Evolutionary conservation across 176 grass and related monocot genomes (phyloP).

Genomic region (Aegilops bicornis): DNA sequence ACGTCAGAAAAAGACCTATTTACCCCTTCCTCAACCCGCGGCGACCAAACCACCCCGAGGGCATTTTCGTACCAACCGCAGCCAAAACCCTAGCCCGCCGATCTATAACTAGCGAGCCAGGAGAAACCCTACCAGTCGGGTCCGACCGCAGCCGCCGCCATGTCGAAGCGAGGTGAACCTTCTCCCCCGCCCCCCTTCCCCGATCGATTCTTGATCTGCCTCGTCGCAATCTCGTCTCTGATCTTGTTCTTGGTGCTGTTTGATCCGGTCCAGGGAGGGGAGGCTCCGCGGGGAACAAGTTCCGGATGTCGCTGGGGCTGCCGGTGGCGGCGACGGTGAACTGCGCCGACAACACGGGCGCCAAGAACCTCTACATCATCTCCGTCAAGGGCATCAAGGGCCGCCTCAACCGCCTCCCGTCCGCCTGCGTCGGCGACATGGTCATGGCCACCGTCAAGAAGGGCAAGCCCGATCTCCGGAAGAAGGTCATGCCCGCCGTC

Average conservation of each 20-base stretch:
- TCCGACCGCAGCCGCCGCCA: constrained; percentile 42
- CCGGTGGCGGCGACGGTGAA: constrained; percentile 62
- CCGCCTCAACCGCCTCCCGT: constrained; percentile 59
- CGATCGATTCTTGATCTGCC: not conserved
- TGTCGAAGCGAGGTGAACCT: constrained; percentile 58
- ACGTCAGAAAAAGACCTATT: not conserved
- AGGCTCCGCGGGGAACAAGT: constrained; percentile 58
- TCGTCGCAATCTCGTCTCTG: not conserved
- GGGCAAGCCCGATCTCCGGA: constrained; percentile 61
- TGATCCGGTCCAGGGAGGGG: constrained; percentile 39
- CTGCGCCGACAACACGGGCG: constrained; percentile 58
- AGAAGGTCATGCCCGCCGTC: constrained; percentile 72
- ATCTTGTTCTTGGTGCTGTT: not conserved
- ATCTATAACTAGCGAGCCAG: constrained; percentile 24
- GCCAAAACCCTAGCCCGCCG: constrained; percentile 33
- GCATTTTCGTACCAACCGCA: not conserved
- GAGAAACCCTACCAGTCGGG: constrained; percentile 25
- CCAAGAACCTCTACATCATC: constrained; percentile 68
- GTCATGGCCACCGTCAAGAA: constrained; percentile 81
- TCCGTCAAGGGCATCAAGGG: constrained; percentile 77
- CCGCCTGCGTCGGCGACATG: constrained; percentile 73
- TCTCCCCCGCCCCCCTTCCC: not conserved
- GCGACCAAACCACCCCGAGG: not conserved
- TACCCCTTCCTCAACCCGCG: not conserved
- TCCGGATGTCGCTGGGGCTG: constrained; percentile 63